phyloP scores from a whole-genome alignment of 1,284 basidiomycete genomes.

The Fistulinella cinereoalba region DNA sequence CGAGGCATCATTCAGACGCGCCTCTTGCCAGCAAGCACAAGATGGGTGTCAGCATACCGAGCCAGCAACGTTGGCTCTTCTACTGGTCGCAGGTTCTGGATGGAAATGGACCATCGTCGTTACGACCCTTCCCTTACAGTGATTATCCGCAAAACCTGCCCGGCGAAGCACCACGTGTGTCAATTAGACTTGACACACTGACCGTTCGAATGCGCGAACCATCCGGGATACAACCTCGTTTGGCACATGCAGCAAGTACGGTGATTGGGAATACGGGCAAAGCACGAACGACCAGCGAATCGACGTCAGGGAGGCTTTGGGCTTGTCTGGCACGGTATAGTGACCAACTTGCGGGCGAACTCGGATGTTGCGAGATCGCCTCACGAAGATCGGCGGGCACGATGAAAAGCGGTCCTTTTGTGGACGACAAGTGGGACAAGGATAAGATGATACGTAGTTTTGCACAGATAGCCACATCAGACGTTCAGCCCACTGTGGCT shows the following conservation, averaged over 20 bases:
- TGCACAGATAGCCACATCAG: conserved; percentile 52
- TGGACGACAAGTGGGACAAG: conserved; percentile 60
- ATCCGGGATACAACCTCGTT: conserved; percentile 45
- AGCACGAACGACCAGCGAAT: conserved; percentile 31
- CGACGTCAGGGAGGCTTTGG: conserved; percentile 55
- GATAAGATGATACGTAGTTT: conserved; percentile 77
- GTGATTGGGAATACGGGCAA: conserved; percentile 46
- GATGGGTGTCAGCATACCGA: conserved; percentile 73
- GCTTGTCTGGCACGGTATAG: conserved; percentile 75
- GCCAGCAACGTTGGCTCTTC: conserved; percentile 67
- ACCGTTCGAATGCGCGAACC: conserved; percentile 57
- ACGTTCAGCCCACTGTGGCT: conserved; percentile 7
- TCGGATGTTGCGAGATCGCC: conserved; percentile 59
- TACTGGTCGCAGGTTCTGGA: conserved; percentile 72
- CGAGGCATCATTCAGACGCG: conserved; percentile 1
- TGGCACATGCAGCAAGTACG: conserved; percentile 55
- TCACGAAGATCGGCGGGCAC: conserved; percentile 44
- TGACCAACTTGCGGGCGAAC: conserved; percentile 58
- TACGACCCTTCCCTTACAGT: conserved; percentile 36
- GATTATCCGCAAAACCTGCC: conserved; percentile 5
- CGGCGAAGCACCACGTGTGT: conserved; percentile 9
- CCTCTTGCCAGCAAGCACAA: conserved; percentile 44
- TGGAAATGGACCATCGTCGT: conserved; percentile 47
- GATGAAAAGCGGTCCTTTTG: conserved; percentile 41
- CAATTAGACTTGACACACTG: conserved; percentile 50